Evolutionary conservation across 1,284 basidiomycete species (phyloP).

Genomic region (Cerioporus squamosus): DNA sequence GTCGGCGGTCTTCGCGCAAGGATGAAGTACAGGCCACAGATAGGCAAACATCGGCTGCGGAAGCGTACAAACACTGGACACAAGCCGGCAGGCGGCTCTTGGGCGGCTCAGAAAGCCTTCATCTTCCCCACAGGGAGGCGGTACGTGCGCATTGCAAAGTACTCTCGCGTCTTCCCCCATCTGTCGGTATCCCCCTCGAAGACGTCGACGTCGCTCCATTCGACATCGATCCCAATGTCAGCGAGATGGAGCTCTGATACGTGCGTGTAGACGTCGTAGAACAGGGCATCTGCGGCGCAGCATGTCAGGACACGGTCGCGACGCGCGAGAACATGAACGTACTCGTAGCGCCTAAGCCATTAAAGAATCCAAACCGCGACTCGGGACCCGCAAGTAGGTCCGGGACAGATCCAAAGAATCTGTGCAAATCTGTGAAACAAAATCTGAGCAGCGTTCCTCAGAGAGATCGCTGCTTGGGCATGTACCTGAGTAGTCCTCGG

Average conservation of each 20-base stretch:
- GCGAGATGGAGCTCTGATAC: conserved; percentile 87
- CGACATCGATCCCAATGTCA: conserved; percentile 75
- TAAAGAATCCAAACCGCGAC: conserved; percentile 94
- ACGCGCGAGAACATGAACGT: conserved; percentile 26
- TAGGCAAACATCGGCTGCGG: neutral
- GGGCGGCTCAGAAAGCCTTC: conserved; percentile 22
- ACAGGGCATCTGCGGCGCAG: conserved; percentile 67
- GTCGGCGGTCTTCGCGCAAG: neutral
- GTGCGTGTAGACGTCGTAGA: conserved; percentile 92
- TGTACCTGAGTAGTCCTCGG: conserved; percentile 80
- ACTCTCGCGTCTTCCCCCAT: conserved; percentile 75
- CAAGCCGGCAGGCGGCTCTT: no score
- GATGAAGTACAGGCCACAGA: neutral
- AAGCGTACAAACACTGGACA: conserved; percentile 3
- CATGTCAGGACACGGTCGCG: conserved; percentile 1
- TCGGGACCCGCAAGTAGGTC: conserved; percentile 79
- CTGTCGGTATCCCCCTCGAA: conserved; percentile 47
- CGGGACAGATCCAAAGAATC: conserved; percentile 86
- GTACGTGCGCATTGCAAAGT: conserved; percentile 73
- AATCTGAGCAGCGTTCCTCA: neutral
- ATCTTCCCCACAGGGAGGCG: conserved; percentile 62
- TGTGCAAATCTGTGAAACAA: conserved; percentile 61
- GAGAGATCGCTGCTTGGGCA: neutral
- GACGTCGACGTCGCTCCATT: conserved; percentile 79
- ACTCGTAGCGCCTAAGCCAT: conserved; percentile 96